Conservation (phyloP, 2,329 filamentous ascomycete species). For the Chaetomium olivaceum region DNA sequence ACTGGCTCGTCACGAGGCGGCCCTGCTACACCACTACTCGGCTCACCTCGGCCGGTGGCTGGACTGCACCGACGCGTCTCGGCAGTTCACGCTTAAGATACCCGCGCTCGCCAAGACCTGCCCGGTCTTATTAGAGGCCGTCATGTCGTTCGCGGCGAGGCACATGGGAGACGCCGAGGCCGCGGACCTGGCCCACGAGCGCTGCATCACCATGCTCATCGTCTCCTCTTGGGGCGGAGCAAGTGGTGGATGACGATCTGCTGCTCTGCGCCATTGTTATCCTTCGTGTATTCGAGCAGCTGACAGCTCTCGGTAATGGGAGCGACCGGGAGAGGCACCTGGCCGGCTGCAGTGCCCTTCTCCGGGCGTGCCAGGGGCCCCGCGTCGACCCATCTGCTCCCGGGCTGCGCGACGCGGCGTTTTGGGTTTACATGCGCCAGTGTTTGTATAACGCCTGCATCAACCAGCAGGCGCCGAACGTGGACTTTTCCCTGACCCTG, state of each 20-base stretch:
- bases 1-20: background rate
- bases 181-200: background rate
- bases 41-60: slow-evolving; percentile 5
- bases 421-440: slow-evolving; percentile 11
- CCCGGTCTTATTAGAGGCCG: background rate
- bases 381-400: slow-evolving; percentile 1
- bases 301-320: background rate
- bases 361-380: background rate
- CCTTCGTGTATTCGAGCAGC: slow-evolving; percentile 8
- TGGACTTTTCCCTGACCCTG: background rate
- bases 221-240: background rate
- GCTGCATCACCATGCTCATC: slow-evolving; percentile 2
- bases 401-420: slow-evolving; percentile 5
- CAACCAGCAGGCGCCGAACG: slow-evolving; percentile 8
- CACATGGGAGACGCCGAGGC: slow-evolving; percentile 3
- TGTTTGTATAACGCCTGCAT: slow-evolving; percentile 9
- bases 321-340: slow-evolving; percentile 5
- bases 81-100: slow-evolving; percentile 4
- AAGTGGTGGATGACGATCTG: background rate
- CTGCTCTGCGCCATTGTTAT: slow-evolving; percentile 11
- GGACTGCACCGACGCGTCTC: slow-evolving; percentile 8
- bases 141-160: slow-evolving; percentile 4
- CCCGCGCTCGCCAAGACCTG: slow-evolving; percentile 1
- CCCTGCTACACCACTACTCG: slow-evolving; percentile 8
- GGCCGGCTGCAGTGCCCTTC: slow-evolving; percentile 8